Evolutionary conservation across 257 asterid genomes (phyloP), one percentile per base, ranked within the genome.

Genomic region (Ehretia macrophylla): DNA sequence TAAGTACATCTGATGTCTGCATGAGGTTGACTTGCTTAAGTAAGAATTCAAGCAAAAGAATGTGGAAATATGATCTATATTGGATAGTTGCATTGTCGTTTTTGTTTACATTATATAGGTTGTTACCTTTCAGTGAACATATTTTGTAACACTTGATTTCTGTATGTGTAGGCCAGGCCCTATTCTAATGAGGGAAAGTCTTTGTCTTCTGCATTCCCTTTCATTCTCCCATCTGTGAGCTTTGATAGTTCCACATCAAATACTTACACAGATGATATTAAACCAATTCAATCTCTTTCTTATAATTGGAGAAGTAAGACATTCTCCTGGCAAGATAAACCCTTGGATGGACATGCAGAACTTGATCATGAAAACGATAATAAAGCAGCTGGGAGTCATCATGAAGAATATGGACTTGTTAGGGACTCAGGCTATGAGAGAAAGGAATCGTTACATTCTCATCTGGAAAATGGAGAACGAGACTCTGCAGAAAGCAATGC

Each of bases 221-320:
- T 66, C 59, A 51, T 77, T 52, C 83, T 83, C 59, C 94, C 95
- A 17, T 67, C 95, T 17, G 67, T 75, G 56, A 79, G 79, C 61
- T 76, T 88, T 65, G 88, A 62, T 57, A 77, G 87, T 79, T 65
- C 79, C 68, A 79, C 73, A 72, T 68, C 74, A 19, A 65, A 51
- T 51, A 55, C 59, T 10, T 57, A 32, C 46, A 62, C 57, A 50
- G 65, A 72, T 57, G 92, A 76, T 65, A 66, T 50, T 72, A 73
- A 64, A 69, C 70, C 80, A 35, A 50, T 73, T 44, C 76, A 76
- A 57, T 79, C 95, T n/a, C 55, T 72, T 69, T 82, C 94, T 14
- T 82, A 81, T 65, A 73, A 70, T 40, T 85, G 96, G 95, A 80
- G 86, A 79, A 87, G 84, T 56, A 85, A 78, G 78, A 81, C 78